Base-by-base conservation (phyloP, 371 early-diverging fungal genomes). In the Rhizomucor pusillus region DNA sequence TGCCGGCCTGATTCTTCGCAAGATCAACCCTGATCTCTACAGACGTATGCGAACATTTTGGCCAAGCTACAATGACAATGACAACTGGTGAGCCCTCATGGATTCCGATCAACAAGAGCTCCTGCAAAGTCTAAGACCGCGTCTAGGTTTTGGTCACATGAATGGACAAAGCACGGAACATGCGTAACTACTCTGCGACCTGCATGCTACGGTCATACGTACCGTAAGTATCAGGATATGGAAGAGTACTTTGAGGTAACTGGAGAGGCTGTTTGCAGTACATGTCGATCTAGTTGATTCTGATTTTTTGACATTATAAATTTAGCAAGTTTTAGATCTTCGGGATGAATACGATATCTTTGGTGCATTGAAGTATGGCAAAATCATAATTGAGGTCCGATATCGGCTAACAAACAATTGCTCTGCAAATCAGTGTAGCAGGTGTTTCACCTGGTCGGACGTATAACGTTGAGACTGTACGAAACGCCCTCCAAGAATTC, bases 121-220 rank as follows among this genome's bases (percentile, higher is more conserved):
- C 35, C 16, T 25, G 40, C 16, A 16, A 43, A 25, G 29, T 35
- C n/a, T 34, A 24, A 47, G 5, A 36, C 12, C 36, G 13, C 41
- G 33, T 63, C 41, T 37, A 65, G 66, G 54, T 73, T 73, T 36
- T 72, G 77, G 77, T 71, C 73, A 43, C 77, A 81, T 60, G 81
- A 81, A 63, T 81, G 81, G 81, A 63, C 63, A 16, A 81, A 77
- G 24, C 81, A 81, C 54, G 81, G 81, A 22, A 81, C 77, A 23
- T 81, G 81, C 57, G 70, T 81, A 16, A 69, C 70, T 35, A 81
- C 78, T 0, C 43, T 81, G 4, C 58, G 66, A 52, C 75, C 78
- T 18, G 54, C 56, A 22, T 81, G 81, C 40, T 73, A 76, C 40
- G 77, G 72, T 6, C 43, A 56, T 10, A 25, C 58, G 12, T 64